Percentiles rank a stretch among this genome's conserved stretches.
Conservation (phyloP, 2,329 filamentous ascomycete genomes). For the Monosporascus ibericus region DNA sequence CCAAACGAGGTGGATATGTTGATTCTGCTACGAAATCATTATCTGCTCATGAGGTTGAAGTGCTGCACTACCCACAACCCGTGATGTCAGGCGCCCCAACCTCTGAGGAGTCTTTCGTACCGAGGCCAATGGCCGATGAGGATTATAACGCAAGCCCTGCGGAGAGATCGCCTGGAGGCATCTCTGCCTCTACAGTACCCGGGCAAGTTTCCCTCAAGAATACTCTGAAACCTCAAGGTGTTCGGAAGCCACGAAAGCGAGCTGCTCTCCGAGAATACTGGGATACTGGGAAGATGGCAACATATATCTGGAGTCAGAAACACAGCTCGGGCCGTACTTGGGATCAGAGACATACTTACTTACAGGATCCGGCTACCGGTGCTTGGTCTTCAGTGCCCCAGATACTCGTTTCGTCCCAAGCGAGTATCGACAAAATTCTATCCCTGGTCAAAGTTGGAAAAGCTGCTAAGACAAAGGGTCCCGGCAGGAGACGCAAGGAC, state of each 20-base stretch:
- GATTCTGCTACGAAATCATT: conserved; percentile 9
- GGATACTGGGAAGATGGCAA: conserved; percentile 20
- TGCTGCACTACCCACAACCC: conserved; percentile 19
- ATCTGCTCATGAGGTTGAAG: conserved; percentile 22
- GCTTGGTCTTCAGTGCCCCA: conserved; percentile 18
- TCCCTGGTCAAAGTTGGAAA: conserved; percentile 11
- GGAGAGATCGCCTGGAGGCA: conserved; percentile 10
- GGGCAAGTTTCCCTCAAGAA: conserved; percentile 3
- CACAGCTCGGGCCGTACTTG: conserved; percentile 14
- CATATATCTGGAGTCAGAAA: conserved; percentile 22
- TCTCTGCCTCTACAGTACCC: neutral
- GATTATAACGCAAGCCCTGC: conserved; percentile 7
- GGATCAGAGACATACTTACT: conserved; percentile 11
- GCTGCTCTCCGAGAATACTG: conserved; percentile 16
- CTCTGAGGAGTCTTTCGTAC: conserved; percentile 7
- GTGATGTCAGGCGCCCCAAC: conserved; percentile 20
- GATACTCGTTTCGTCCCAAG: conserved; percentile 1
- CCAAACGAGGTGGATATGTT: neutral
- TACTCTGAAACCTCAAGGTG: conserved; percentile 18
- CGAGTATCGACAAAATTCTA: conserved; percentile 13
- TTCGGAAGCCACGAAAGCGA: conserved; percentile 6
- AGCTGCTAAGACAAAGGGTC: neutral
- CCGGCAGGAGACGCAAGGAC: neutral
- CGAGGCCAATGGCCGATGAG: conserved; percentile 4
- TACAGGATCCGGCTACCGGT: conserved; percentile 20